Percentiles rank a stretch among this genome's conserved stretches.
phyloP scores from a whole-genome alignment of 2,329 filamentous ascomycete species.

The Aspergillus fructus region DNA sequence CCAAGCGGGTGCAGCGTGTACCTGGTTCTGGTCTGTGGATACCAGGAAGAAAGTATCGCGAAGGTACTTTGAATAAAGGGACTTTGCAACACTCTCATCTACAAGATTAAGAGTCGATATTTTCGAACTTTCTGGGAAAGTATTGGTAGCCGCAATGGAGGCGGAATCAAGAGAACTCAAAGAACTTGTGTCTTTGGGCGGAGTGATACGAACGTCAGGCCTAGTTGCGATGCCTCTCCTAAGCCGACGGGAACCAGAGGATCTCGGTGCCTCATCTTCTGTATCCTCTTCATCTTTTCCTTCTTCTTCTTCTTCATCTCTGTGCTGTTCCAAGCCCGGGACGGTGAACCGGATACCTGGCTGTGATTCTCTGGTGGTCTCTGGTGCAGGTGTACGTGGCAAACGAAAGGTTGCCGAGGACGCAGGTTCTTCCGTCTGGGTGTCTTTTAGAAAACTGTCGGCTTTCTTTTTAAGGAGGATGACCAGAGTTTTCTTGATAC shows the following conservation, averaged over 20 bases:
- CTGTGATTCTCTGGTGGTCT: background rate
- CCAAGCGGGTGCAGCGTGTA: constrained; percentile 18
- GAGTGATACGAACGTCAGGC: background rate
- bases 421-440: background rate
- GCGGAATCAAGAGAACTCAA: background rate
- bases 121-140: background rate
- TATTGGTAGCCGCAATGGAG: background rate
- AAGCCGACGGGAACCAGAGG: background rate
- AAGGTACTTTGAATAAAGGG: background rate
- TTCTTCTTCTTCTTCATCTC: background rate
- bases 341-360: background rate
- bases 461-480: constrained; percentile 22
- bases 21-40: constrained; percentile 8
- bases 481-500: constrained; percentile 16
- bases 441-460: background rate
- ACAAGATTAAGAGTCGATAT: background rate
- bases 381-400: background rate
- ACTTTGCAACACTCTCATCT: background rate
- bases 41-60: constrained; percentile 19
- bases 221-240: background rate
- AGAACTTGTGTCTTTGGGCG: background rate
- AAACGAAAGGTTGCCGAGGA: background rate
- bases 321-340: background rate
- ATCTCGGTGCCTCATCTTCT: background rate
- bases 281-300: background rate